Conservation (phyloP, 2,329 filamentous ascomycete genomes). For the Aspergillus oerlinghausenensis region DNA sequence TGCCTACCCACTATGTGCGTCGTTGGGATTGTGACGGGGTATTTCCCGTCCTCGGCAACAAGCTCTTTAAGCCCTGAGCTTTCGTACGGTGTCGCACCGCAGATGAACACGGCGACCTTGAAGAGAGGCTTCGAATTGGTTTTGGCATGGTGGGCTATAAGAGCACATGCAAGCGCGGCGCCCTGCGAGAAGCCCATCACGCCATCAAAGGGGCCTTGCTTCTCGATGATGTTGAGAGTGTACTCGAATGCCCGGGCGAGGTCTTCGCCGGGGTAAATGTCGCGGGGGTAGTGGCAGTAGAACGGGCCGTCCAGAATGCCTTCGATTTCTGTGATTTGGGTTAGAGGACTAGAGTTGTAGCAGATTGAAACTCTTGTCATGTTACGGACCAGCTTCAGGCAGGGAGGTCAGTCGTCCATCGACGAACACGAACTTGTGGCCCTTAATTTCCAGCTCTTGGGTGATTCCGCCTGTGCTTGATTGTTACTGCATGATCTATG, state of each 20-base stretch:
- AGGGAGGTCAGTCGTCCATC: constrained; percentile 22
- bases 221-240: constrained; percentile 15
- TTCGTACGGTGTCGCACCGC: constrained; percentile 23
- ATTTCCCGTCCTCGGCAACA: constrained; percentile 12
- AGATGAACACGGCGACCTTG: constrained; percentile 29
- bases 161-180: constrained; percentile 23
- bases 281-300: constrained; percentile 27
- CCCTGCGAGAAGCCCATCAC: constrained; percentile 32
- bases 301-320: constrained; percentile 29
- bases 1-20: constrained; percentile 36
- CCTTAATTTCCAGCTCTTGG: constrained; percentile 21
- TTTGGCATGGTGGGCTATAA: constrained; percentile 21
- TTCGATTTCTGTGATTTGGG: constrained; percentile 21
- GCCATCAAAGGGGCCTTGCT: constrained; percentile 28
- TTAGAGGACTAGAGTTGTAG: neutral
- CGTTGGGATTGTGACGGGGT: constrained; percentile 31
- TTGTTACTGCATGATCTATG: constrained; percentile 4
- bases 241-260: constrained; percentile 25
- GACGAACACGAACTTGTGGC: constrained; percentile 27
- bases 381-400: constrained; percentile 23
- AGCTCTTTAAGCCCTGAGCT: constrained; percentile 14
- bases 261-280: constrained; percentile 17
- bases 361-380: neutral
- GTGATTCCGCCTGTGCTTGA: constrained; percentile 23
- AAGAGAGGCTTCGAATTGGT: constrained; percentile 22